Base-by-base conservation (phyloP, 2,329 filamentous ascomycete genomes). In the Gaeumannomyces sp. region DNA sequence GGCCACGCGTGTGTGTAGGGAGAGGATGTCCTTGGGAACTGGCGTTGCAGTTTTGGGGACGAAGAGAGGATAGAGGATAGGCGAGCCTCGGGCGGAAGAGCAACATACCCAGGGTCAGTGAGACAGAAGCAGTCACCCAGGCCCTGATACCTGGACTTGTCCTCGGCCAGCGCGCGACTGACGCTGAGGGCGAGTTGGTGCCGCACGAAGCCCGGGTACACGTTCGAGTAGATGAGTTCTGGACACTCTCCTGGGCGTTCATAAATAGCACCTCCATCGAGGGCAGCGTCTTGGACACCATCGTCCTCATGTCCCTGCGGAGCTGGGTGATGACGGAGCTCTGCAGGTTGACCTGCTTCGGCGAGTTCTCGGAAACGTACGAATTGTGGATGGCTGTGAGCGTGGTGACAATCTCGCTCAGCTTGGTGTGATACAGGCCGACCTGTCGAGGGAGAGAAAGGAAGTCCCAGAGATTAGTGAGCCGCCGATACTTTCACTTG, bases 41-140 rank as follows among this genome's bases (percentile, higher is more conserved):
- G 33, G 33, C 8, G 13, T 13, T 11, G 11, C 10, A 28, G 38
- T 16, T 45, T 16, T 14, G n/a, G n/a, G 7, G 6, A 13, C 56
- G 14, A 19, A 22, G n/a, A 25, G 14, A 58, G 10, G 11, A 28
- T 4, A 58, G 31, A 33, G 10, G 11, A 28, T 4, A 58, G 31
- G 11, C 11, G 7, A 8, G 31, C 31, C 31, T 6, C 31, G 11
- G 31, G 31, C 31, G 6, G 11, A 2, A 35, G 33, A 35, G 33
- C 11, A 58, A 58, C 19, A 19, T 31, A 35, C 31, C 56, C 22
- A 2, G 82, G 81, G 68, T 87, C 81, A 0, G 82, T 85, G 22
- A 88, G 71, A 65, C 83, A 85, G 68, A 88, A 87, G 28, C 84
- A 83, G 61, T 84, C 79, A 11, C 83, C 85, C 0, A 88, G 76